Evolutionary conservation across 2,329 filamentous ascomycete species (phyloP).

Genomic region (Arthrobotrys sinensis): DNA sequence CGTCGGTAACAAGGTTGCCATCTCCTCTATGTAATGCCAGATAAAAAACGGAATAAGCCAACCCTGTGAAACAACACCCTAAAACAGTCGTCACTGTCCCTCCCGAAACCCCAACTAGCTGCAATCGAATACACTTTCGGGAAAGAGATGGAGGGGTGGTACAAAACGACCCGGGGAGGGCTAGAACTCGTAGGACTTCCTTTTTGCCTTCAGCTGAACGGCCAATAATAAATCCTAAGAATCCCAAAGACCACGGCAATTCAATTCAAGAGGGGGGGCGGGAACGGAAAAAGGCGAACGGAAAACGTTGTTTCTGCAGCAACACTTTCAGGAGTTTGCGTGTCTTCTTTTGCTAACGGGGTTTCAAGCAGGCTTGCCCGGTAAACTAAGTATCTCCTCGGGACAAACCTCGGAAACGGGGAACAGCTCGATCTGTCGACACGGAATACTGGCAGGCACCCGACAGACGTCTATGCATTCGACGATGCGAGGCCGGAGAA

Average conservation of each 20-base stretch:
- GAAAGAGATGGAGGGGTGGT: slow-evolving; percentile 1
- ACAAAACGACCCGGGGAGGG: neutral
- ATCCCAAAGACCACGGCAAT: neutral
- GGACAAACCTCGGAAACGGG: too few species aligned
- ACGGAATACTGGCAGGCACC: too few species aligned
- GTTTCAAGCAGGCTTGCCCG: neutral
- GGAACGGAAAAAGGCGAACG: slow-evolving; percentile 9
- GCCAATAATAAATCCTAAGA: neutral
- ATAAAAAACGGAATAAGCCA: neutral
- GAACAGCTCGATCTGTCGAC: too few species aligned
- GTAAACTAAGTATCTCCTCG: neutral
- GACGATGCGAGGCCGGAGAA: too few species aligned
- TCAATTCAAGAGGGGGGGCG: neutral
- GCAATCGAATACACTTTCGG: neutral
- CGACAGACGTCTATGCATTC: too few species aligned
- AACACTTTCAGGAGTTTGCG: slow-evolving; percentile 60
- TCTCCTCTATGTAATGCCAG: neutral
- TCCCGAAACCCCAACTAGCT: neutral
- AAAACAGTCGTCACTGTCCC: neutral
- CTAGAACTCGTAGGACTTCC: neutral
- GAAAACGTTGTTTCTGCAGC: slow-evolving; percentile 27
- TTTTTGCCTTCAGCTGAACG: neutral
- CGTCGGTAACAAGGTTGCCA: slow-evolving; percentile 59
- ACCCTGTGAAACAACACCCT: slow-evolving; percentile 1
- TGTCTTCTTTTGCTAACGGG: neutral